Evolutionary conservation across 2,329 filamentous ascomycete species (phyloP).

Genomic region (Botrytis paeoniae): DNA sequence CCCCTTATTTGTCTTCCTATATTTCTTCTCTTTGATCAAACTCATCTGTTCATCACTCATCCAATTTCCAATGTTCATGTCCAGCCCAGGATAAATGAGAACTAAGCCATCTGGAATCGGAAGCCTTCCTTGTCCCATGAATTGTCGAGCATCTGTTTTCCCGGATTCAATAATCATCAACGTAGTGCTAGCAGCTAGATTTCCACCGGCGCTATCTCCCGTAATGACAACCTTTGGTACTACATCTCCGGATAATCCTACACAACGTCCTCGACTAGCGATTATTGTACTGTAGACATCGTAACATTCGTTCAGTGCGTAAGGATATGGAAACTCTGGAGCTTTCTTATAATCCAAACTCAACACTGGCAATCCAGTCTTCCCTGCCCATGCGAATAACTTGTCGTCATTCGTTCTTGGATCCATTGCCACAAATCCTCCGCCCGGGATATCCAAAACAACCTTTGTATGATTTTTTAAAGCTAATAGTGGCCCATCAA

Average conservation of each 20-base stretch:
- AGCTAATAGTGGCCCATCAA: slow-evolving; percentile 79
- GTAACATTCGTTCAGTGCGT: slow-evolving; percentile 82
- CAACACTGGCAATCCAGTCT: slow-evolving; percentile 81
- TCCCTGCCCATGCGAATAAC: slow-evolving; percentile 85
- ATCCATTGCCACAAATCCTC: slow-evolving; percentile 95
- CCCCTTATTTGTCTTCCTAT: slow-evolving; percentile 71
- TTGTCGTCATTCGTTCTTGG: slow-evolving; percentile 95
- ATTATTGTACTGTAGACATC: slow-evolving; percentile 78
- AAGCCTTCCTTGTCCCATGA: slow-evolving; percentile 56
- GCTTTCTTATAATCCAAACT: slow-evolving; percentile 90
- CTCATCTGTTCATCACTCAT: slow-evolving; percentile 99
- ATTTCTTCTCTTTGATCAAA: slow-evolving; percentile 78
- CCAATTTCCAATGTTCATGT: slow-evolving; percentile 98
- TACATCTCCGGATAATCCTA: slow-evolving; percentile 67
- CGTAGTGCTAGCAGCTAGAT: slow-evolving; percentile 74
- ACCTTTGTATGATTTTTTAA: slow-evolving; percentile 73
- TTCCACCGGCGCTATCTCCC: slow-evolving; percentile 81
- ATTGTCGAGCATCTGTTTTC: slow-evolving; percentile 53
- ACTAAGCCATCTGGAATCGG: slow-evolving; percentile 77
- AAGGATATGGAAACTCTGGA: slow-evolving; percentile 80
- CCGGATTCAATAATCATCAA: slow-evolving; percentile 85
- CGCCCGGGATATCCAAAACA: slow-evolving; percentile 86
- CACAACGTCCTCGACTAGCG: slow-evolving; percentile 67
- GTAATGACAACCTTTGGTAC: slow-evolving; percentile 68
- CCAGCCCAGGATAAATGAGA: slow-evolving; percentile 83